Evolutionary conservation across 148 eudicot genomes (phyloP), one percentile per base, ranked within the genome.

Genomic region (Chenopodium album): DNA sequence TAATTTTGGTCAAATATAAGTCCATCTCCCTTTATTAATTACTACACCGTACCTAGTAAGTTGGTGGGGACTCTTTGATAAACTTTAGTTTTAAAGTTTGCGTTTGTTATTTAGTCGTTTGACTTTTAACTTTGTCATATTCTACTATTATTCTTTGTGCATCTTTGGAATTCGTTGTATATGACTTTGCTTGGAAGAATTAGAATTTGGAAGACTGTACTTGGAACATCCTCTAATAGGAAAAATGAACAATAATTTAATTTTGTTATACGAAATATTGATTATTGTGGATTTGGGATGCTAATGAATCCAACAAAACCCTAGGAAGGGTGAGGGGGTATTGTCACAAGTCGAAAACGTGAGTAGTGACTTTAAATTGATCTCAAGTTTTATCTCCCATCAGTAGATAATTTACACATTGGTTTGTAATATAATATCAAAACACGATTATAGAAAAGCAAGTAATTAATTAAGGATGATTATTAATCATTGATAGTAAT

Each of bases 41-140:
- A 50, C 28, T 69, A 31, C 19, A 32, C 44, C 56, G 47, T 78
- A 46, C 22, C 29, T 69, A 63, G 75, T 67, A 47, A 67, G 73
- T 62, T 54, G 47, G 76, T 32, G 69, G 47, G 68, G 46, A 26
- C 20, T 73, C 68, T 0, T 56, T 41, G 44, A 41, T 9, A n/a
- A 37, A 34, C 9, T n/a, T 20, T 31, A 22, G 50, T 54, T 56
- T 13, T 48, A 68, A 81, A 67, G 67, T 67, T 81, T 52, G 41
- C 6, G 34, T 28, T 77, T 77, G 54, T 56, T 69, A 16, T 56
- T 71, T 63, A 60, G 73, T 32, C 72, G 63, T 77, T 78, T 82
- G 77, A 82, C 77, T 82, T 82, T 69, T 31, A 29, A 71, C 29
- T 78, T 44, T 82, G 68, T 31, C 74, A 75, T 32, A 60, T 37